A percentile compares a stretch with the other conserved stretches of the same genome.
phyloP scores from a whole-genome alignment of 345 rosid genomes.

The Sisymbrium altissimum region DNA sequence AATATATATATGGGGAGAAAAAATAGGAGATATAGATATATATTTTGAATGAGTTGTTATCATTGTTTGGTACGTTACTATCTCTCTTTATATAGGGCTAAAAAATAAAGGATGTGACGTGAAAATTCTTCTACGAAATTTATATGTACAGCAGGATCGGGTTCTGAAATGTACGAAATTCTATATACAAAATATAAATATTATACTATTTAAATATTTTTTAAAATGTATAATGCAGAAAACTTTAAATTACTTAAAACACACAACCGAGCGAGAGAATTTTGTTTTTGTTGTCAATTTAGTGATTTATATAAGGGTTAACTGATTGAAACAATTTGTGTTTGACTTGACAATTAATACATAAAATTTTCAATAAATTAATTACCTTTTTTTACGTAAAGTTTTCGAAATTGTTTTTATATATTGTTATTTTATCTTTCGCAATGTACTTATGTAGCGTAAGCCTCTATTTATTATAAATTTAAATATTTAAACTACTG shows the following conservation, averaged over 20 bases:
- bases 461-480: no score
- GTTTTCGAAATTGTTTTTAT: neutral
- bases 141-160: neutral
- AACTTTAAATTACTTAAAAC: neutral
- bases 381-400: no score
- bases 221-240: neutral
- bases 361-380: neutral
- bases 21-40: neutral
- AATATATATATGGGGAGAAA: neutral
- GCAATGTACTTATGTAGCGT: no score
- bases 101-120: neutral
- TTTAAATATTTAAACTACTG: no score
- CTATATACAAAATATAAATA: no score
- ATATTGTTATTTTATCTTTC: neutral
- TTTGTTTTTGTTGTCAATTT: neutral
- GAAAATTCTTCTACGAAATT: neutral
- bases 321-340: neutral
- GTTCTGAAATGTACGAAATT: neutral
- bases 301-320: neutral
- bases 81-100: conserved; percentile 24
- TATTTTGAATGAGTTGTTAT: neutral
- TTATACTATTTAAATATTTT: neutral
- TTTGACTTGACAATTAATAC: neutral
- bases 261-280: no score
- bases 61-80: neutral